These are phyloP conservation scores for Peronosclerospora sorghi DNA, from an alignment of 352 stramenopile species.

Conservation along the genomic window DNA sequence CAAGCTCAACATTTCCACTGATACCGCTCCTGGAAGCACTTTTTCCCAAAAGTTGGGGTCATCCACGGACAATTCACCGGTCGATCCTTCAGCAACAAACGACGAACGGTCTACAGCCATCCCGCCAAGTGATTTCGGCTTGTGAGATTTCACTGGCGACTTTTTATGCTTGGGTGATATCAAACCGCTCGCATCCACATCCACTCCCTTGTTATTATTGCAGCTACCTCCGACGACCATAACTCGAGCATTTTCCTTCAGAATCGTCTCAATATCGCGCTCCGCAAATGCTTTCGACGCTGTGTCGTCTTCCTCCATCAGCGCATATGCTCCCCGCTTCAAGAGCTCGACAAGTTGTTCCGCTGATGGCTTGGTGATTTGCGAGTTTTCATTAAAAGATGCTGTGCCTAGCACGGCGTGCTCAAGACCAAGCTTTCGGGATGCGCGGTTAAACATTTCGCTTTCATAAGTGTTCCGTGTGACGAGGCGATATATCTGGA, in stretches of 20 bases:
- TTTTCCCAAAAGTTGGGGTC: conserved; percentile 96
- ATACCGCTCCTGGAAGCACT: conserved; percentile 77
- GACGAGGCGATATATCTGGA: conserved; percentile 96
- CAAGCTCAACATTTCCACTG: conserved; percentile 76
- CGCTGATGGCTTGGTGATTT: conserved; percentile 73
- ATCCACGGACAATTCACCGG: conserved; percentile 88
- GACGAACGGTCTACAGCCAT: conserved; percentile 82
- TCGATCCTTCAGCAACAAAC: conserved; percentile 87
- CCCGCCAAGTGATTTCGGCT: conserved; percentile 65
- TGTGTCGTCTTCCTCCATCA: conserved; percentile 94
- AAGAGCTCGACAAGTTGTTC: conserved; percentile 96
- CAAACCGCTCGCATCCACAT: conserved; percentile 12
- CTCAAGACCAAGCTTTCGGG: conserved; percentile 96
- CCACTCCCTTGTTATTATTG: conserved; percentile 20
- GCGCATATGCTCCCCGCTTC: conserved; percentile 95
- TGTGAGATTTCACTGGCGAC: conserved; percentile 35
- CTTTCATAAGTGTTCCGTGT: conserved; percentile 99
- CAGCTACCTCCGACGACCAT: conserved; percentile 45
- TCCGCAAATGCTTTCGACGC: conserved; percentile 92
- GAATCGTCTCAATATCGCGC: conserved; percentile 94
- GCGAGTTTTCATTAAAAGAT: conserved; percentile 85
- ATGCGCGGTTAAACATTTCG: conserved; percentile 99
- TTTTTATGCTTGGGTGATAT: conserved; percentile 25
- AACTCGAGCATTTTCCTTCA: conserved; percentile 80
- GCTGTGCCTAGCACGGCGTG: conserved; percentile 94